Evolutionary conservation across 257 asterid genomes (phyloP).

Genomic region (Eucommia ulmoides): DNA sequence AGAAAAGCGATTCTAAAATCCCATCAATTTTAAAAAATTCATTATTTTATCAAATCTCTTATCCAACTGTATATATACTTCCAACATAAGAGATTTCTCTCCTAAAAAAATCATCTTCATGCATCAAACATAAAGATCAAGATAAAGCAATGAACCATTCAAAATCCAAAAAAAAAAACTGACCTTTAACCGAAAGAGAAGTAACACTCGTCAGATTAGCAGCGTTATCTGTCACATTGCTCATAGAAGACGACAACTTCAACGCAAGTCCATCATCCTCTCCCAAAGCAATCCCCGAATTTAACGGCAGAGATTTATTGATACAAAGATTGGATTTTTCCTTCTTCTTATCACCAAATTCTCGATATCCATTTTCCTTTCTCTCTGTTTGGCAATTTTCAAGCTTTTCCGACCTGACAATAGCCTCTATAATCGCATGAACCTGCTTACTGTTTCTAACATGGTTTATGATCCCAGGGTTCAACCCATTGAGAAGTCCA

Average conservation of each 20-base stretch:
- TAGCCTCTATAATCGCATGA: conserved; percentile 74
- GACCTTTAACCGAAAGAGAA: conserved; percentile 79
- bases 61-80: not conserved
- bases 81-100: not conserved
- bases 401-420: conserved; percentile 50
- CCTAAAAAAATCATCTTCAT: not conserved
- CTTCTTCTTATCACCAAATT: conserved; percentile 13
- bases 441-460: conserved; percentile 92
- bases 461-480: conserved; percentile 93
- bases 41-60: not conserved
- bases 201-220: conserved; percentile 36
- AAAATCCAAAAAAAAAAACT: conserved; percentile 2
- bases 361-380: conserved; percentile 20
- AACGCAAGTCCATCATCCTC: conserved; percentile 42
- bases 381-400: conserved; percentile 29
- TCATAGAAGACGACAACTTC: conserved; percentile 40
- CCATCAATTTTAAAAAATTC: not conserved
- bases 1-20: not conserved
- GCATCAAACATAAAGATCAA: not conserved
- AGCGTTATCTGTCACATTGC: conserved; percentile 31
- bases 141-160: not conserved
- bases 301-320: not conserved
- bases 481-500: conserved; percentile 80
- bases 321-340: conserved; percentile 6
- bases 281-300: conserved; percentile 9